Evolutionary conservation across 345 rosid genomes (phyloP).

Genomic region (Pistacia integerrima): DNA sequence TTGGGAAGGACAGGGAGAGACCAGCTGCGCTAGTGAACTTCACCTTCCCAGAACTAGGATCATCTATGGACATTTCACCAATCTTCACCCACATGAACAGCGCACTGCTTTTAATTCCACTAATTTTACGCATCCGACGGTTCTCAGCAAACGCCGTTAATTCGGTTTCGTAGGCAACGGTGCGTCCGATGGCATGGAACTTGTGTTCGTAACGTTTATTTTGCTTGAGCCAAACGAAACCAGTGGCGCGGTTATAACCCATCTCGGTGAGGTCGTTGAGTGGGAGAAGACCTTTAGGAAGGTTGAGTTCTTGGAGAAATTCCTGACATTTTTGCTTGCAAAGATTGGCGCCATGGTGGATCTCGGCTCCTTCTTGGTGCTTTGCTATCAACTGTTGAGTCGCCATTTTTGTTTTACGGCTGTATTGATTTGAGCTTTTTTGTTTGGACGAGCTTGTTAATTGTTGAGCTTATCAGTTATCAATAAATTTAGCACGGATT

Average conservation of each 20-base stretch:
- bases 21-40: constrained; percentile 50
- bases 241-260: constrained; percentile 50
- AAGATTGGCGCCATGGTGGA: constrained; percentile 41
- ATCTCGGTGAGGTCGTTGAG: constrained; percentile 52
- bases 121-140: constrained; percentile 44
- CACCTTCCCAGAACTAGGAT: constrained; percentile 34
- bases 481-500: neutral
- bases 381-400: constrained; percentile 21
- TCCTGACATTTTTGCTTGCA: constrained; percentile 54
- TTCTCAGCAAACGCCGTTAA: constrained; percentile 57
- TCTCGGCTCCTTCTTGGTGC: constrained; percentile 50
- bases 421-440: too few relatives aligned
- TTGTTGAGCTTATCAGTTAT: too few relatives aligned
- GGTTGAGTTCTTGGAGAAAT: constrained; percentile 39
- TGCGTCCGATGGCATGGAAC: constrained; percentile 39
- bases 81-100: constrained; percentile 59
- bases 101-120: constrained; percentile 62
- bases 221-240: constrained; percentile 69
- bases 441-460: too few relatives aligned
- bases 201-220: constrained; percentile 41
- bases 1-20: constrained; percentile 53
- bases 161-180: constrained; percentile 51
- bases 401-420: constrained; percentile 23
- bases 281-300: constrained; percentile 62
- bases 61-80: constrained; percentile 47